phyloP scores from a whole-genome alignment of 2,329 filamentous ascomycete species.

The Botrytis pseudocinerea region DNA sequence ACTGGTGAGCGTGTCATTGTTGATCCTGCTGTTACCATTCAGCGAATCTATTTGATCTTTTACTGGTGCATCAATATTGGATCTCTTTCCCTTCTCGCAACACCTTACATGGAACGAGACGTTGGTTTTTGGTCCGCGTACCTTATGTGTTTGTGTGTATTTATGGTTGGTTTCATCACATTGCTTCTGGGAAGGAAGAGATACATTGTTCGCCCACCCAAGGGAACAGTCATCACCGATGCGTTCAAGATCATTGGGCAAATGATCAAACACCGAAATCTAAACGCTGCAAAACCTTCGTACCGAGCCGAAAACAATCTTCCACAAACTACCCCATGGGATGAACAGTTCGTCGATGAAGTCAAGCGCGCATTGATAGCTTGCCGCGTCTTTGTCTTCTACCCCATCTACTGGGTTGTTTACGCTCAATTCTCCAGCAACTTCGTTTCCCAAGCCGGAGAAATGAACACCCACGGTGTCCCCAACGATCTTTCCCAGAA shows the following conservation, averaged over 20 bases:
- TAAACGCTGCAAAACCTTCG: constrained; percentile 62
- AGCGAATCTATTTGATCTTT: constrained; percentile 51
- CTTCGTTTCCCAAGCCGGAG: constrained; percentile 57
- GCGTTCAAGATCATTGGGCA: constrained; percentile 64
- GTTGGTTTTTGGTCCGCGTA: constrained; percentile 52
- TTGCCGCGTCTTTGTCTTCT: constrained; percentile 60
- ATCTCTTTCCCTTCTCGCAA: constrained; percentile 49
- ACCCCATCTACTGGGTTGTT: constrained; percentile 58
- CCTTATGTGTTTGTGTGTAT: constrained; percentile 51
- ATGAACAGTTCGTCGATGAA: constrained; percentile 48
- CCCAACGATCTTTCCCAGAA: constrained; percentile 63
- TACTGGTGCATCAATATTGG: constrained; percentile 71
- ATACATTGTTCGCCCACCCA: constrained; percentile 55
- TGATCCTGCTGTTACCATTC: constrained; percentile 58
- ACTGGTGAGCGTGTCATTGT: constrained; percentile 60
- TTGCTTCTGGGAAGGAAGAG: constrained; percentile 54
- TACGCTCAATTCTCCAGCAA: constrained; percentile 52
- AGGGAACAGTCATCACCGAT: constrained; percentile 65
- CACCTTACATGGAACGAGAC: constrained; percentile 47
- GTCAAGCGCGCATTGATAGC: constrained; percentile 58
- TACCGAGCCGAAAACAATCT: constrained; percentile 50
- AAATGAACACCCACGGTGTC: constrained; percentile 53
- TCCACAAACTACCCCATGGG: constrained; percentile 24
- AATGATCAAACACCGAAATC: constrained; percentile 49
- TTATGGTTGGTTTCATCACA: constrained; percentile 53